Evolutionary conservation across 352 stramenopile species (phyloP).

Genomic region (Blastocystis sp.): DNA sequence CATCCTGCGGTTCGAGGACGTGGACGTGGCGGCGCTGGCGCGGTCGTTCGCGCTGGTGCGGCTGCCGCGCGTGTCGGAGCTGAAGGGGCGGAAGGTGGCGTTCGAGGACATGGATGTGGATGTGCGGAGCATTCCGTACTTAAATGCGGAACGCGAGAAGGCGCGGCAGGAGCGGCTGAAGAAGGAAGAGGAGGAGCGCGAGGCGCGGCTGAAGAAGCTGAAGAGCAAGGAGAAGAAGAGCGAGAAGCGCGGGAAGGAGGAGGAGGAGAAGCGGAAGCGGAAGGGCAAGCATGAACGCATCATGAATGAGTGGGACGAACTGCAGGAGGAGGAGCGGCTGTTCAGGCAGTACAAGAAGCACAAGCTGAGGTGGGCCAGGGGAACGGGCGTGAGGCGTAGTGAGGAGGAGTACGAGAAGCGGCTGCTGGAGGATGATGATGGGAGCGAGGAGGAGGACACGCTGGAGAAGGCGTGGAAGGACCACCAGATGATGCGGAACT

Average conservation of each 20-base stretch:
- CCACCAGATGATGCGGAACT: constrained; percentile 65
- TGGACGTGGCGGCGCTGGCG: constrained; percentile 88
- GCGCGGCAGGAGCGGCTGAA: constrained; percentile 90
- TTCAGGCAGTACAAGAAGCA: constrained; percentile 94
- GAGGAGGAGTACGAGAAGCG: constrained; percentile 66
- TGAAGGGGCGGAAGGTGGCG: constrained; percentile 74
- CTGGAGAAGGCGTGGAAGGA: constrained; percentile 40
- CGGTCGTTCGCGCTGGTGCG: constrained; percentile 79
- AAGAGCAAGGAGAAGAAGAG: constrained; percentile 75
- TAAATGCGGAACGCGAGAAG: constrained; percentile 80
- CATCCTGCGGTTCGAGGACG: constrained; percentile 94
- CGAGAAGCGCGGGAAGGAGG: constrained; percentile 75
- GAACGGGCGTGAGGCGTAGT: constrained; percentile 76
- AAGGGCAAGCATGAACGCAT: constrained; percentile 91
- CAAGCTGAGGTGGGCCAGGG: constrained; percentile 85
- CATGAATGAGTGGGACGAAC: constrained; percentile 97
- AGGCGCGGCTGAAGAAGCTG: constrained; percentile 75
- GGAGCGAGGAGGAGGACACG: constrained; percentile 73
- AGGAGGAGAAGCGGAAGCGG: constrained; percentile 83
- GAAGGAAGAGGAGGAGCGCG: constrained; percentile 75
- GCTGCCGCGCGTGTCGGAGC: constrained; percentile 84
- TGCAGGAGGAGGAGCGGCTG: constrained; percentile 91
- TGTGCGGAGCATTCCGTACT: constrained; percentile 73
- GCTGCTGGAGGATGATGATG: neutral
- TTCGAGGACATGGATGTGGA: constrained; percentile 72